Evolutionary conservation across 1,139 yeast genomes (phyloP).

Genomic region (Wickerhamomyces sp.): DNA sequence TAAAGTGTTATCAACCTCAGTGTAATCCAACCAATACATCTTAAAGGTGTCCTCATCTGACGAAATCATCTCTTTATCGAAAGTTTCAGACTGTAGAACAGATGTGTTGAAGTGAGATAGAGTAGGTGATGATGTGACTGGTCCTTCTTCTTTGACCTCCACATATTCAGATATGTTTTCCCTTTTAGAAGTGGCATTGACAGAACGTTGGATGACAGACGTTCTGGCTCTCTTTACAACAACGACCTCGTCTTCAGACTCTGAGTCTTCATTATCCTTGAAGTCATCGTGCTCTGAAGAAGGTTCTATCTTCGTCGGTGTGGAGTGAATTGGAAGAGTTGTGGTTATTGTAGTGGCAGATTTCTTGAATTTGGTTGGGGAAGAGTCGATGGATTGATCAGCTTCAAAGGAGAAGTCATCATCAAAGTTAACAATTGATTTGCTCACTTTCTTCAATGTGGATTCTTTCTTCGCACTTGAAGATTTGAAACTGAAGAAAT

Average conservation of each 20-base stretch:
- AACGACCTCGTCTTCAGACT: conserved; percentile 31
- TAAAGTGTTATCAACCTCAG: conserved; percentile 67
- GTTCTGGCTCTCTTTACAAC: conserved; percentile 30
- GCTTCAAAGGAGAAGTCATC: conserved; percentile 17
- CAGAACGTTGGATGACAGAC: conserved; percentile 29
- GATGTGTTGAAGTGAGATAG: conserved; percentile 16
- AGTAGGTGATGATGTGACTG: conserved; percentile 1
- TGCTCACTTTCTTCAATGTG: conserved; percentile 5
- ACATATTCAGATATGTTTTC: conserved; percentile 7
- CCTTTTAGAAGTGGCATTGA: conserved; percentile 17
- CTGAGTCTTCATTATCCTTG: conserved; percentile 19
- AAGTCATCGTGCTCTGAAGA: conserved; percentile 1
- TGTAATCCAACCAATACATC: conserved; percentile 89
- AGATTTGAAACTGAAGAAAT: conserved; percentile 10
- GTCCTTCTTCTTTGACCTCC: conserved; percentile 8
- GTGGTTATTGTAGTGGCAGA: background rate
- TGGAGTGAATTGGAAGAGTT: conserved; percentile 3
- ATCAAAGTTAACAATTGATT: conserved; percentile 9
- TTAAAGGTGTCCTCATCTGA: conserved; percentile 39
- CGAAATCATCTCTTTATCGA: conserved; percentile 41
- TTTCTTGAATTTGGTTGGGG: conserved; percentile 20
- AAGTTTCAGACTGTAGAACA: conserved; percentile 31
- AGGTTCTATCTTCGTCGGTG: conserved; percentile 2
- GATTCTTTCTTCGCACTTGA: conserved; percentile 9
- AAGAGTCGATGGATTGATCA: conserved; percentile 21